Evolutionary conservation across 768 basidiomycete species (phyloP).

Genomic region (Hygrocybe coccinea): DNA sequence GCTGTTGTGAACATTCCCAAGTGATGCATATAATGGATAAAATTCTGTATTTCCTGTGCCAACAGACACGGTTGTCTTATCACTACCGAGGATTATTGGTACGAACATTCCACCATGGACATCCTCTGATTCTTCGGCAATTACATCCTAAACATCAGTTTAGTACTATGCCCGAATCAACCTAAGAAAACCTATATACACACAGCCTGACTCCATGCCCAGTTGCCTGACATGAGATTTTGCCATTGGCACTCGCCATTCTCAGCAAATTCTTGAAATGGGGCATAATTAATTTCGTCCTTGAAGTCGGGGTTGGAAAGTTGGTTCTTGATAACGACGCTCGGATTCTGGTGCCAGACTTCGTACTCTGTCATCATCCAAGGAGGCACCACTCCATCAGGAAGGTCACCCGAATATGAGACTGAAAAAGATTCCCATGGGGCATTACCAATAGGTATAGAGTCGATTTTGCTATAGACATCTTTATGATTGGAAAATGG

Average conservation of each 20-base stretch:
- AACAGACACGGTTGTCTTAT: slow-evolving; percentile 42
- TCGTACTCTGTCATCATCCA: slow-evolving; percentile 31
- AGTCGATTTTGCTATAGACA: no score
- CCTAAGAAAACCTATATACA: no score
- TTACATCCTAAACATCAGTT: slow-evolving; percentile 20
- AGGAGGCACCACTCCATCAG: slow-evolving; percentile 1
- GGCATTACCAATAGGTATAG: no score
- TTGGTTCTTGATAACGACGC: slow-evolving; percentile 23
- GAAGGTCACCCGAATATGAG: background rate
- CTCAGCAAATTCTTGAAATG: slow-evolving; percentile 24
- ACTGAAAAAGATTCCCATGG: background rate
- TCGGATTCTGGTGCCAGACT: slow-evolving; percentile 33
- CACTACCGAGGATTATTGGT: slow-evolving; percentile 32
- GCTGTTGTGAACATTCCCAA: slow-evolving; percentile 26
- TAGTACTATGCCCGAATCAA: background rate
- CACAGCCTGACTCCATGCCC: slow-evolving; percentile 34
- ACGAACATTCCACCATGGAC: slow-evolving; percentile 29
- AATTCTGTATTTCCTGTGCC: slow-evolving; percentile 37
- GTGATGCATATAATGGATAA: slow-evolving; percentile 32
- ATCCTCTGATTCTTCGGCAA: slow-evolving; percentile 18
- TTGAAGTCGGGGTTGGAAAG: slow-evolving; percentile 34
- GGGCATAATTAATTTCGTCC: slow-evolving; percentile 29
- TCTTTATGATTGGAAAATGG: background rate
- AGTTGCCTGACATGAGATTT: slow-evolving; percentile 38
- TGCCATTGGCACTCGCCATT: slow-evolving; percentile 22